Base-by-base conservation (phyloP, 768 basidiomycete species). In the Amanita muscaria region DNA sequence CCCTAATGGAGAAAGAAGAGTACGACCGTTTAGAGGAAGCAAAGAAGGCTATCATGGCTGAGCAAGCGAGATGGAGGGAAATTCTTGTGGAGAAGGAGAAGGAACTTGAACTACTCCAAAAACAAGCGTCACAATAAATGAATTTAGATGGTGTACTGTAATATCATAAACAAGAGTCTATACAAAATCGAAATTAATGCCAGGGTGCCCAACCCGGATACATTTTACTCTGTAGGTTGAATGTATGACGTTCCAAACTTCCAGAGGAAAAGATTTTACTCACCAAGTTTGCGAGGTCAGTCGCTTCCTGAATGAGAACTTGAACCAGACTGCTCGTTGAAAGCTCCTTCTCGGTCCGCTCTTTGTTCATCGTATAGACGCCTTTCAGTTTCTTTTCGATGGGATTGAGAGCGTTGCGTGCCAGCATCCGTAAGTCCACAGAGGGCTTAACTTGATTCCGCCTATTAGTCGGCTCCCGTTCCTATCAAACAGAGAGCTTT, bases 191-290 rank as follows among this genome's bases (percentile, higher is more conserved):
- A 12, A 29, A 6, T 16, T 34, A 90, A 59, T 85, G 73, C 81
- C 84, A 88, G n/a, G 85, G 65, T 21, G 80, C 82, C 88, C 90
- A 94, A 10, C 84, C 92, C 32, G 80, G 75, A 64, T 94, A 96
- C 93, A 96, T 96, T 58, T 75, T 80, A 10, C 74, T 74, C 91
- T 93, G 55, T 29, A 42, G 33, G 35, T n/a, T 22, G 23, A 11
- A 31, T 49, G 18, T 52, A 49, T 59, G 22, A 53, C 37, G 19
- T 19, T 24, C 32, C 22, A 21, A 19, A 3, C 40, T 10, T 6
- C 25, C 32, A 25, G 23, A 33, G 7, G 23, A 19, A 42, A 27
- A 15, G 8, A 22, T 32, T 5, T 14, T 25, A 59, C 67, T 47
- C 47, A 69, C 71, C 63, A 99, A 61, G 56, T 96, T 92, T 16